Conservation (phyloP, 805 yeast genomes). For the Yamadazyma insecticola region DNA sequence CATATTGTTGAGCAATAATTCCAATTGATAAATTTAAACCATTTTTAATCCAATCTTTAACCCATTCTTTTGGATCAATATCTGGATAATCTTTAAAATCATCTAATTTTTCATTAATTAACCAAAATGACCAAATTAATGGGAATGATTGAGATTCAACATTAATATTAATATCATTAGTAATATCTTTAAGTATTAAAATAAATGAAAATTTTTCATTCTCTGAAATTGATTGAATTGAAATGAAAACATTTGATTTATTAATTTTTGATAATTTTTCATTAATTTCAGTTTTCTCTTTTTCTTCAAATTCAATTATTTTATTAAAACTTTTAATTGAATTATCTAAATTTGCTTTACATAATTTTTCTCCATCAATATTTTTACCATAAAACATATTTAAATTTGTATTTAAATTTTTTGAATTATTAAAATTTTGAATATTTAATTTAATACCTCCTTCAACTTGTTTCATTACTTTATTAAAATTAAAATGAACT, state of each 20-base stretch:
- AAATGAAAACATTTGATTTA: slow-evolving; percentile 61
- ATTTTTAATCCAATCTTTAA: slow-evolving; percentile 39
- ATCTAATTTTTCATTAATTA: slow-evolving; percentile 43
- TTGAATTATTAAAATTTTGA: slow-evolving; percentile 39
- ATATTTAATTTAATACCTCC: slow-evolving; percentile 67
- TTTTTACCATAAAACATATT: slow-evolving; percentile 72
- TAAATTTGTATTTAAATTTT: slow-evolving; percentile 39
- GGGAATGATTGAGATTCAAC: slow-evolving; percentile 91
- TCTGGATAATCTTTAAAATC: slow-evolving; percentile 19
- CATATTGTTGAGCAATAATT: slow-evolving; percentile 84
- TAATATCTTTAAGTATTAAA: slow-evolving; percentile 69
- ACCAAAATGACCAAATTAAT: slow-evolving; percentile 87
- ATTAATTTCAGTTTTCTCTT: slow-evolving; percentile 12
- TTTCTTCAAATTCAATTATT: slow-evolving; percentile 15
- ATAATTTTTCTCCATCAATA: slow-evolving; percentile 82
- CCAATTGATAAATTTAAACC: slow-evolving; percentile 81
- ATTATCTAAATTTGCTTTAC: slow-evolving; percentile 80
- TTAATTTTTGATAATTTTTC: slow-evolving; percentile 19
- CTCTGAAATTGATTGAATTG: slow-evolving; percentile 60
- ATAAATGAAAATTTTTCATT: slow-evolving; percentile 68
- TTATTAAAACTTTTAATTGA: slow-evolving; percentile 46
- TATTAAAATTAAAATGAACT: slow-evolving; percentile 51
- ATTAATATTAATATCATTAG: slow-evolving; percentile 67
- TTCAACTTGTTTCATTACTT: slow-evolving; percentile 70
- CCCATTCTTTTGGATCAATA: slow-evolving; percentile 42